These are phyloP conservation scores for Fusarium tjaetaba DNA, from an alignment of 2,329 filamentous ascomycete genomes.

Conservation along the genomic window DNA sequence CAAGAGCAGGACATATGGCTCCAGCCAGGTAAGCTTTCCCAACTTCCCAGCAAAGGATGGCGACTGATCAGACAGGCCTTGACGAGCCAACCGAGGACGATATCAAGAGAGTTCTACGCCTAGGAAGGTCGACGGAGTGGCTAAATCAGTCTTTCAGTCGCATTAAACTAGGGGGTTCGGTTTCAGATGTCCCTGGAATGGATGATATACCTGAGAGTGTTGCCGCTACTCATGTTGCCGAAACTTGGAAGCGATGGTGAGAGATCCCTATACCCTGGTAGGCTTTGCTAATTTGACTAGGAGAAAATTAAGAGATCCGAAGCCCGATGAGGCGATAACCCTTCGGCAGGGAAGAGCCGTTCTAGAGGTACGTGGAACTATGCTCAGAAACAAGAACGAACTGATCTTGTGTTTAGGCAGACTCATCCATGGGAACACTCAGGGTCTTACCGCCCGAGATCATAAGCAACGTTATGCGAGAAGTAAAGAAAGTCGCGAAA, in stretches of 20 bases:
- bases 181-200: not conserved
- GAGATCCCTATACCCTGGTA: accelerated
- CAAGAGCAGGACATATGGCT: not conserved
- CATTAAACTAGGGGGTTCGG: accelerated
- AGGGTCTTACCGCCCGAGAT: not conserved
- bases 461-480: not conserved
- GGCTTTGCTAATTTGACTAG: not conserved
- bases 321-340: not conserved
- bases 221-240: not conserved
- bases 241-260: not conserved
- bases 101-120: not conserved
- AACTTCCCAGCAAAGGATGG: accelerated
- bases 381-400: not conserved
- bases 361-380: not conserved
- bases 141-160: not conserved
- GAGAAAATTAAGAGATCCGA: not conserved
- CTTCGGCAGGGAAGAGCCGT: not conserved
- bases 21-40: not conserved
- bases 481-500: accelerated
- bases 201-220: not conserved
- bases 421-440: accelerated
- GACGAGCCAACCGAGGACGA: not conserved
- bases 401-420: not conserved
- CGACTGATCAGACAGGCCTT: not conserved
- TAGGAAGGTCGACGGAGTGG: not conserved